Conservation (phyloP, 2,329 filamentous ascomycete species). For the Ascochyta koolunga region DNA sequence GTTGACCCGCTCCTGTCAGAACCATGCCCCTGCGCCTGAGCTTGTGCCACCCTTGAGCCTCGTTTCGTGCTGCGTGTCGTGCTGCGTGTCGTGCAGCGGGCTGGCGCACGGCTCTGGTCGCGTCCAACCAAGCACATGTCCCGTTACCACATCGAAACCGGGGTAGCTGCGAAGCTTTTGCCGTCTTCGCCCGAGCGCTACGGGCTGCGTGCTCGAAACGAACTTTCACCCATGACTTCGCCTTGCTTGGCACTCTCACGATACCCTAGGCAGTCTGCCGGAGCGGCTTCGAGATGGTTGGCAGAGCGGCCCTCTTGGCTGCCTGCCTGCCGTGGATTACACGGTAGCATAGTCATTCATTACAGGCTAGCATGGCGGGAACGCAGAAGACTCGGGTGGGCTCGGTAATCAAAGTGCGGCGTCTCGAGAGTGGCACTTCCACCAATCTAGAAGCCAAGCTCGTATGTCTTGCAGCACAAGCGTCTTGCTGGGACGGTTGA, state of each 20-base stretch:
- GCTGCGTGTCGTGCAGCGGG: conserved; percentile 17
- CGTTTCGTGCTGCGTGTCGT: conserved; percentile 13
- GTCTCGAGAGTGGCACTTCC: neutral
- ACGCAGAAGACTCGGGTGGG: conserved; percentile 9
- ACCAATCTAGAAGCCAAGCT: conserved; percentile 9
- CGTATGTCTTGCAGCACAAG: conserved; percentile 8
- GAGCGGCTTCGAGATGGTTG: neutral
- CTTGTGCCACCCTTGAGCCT: conserved; percentile 10
- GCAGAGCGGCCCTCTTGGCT: conserved; percentile 14
- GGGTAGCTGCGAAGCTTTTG: conserved; percentile 3
- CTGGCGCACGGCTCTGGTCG: conserved; percentile 15
- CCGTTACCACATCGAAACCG: conserved; percentile 19
- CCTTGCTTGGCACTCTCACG: conserved; percentile 4
- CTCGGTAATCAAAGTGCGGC: conserved; percentile 9
- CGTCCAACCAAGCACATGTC: conserved; percentile 7
- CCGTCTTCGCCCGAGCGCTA: conserved; percentile 11
- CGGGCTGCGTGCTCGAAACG: neutral
- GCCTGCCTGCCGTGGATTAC: neutral
- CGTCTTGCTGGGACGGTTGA: conserved; percentile 7
- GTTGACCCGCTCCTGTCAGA: conserved; percentile 12
- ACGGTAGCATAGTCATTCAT: neutral
- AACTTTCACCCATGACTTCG: neutral
- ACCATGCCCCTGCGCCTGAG: conserved; percentile 4
- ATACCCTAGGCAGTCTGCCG: neutral
- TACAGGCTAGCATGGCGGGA: neutral